phyloP scores from a whole-genome alignment of 306 rosid genomes.

The Gleditsia sinensis region DNA sequence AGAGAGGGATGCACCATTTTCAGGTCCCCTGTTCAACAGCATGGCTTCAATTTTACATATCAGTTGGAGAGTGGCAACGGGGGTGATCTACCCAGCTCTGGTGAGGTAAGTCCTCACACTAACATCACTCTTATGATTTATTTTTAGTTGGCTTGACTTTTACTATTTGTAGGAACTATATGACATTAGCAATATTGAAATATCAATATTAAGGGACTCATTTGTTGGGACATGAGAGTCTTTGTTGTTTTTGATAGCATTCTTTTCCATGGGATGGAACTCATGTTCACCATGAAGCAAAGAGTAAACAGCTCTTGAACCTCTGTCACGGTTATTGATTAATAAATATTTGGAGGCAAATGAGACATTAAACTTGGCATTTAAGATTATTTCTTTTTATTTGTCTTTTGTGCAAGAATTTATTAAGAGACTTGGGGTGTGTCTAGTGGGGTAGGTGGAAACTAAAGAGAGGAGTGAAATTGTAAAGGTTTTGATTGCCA shows the following conservation, averaged over 20 bases:
- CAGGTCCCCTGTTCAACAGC: constrained; percentile 85
- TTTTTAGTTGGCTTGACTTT: constrained; percentile 11
- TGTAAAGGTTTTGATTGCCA: not conserved
- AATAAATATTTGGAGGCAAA: not conserved
- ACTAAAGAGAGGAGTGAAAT: constrained; percentile 1
- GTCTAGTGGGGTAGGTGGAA: not conserved
- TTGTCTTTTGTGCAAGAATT: not conserved
- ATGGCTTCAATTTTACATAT: constrained; percentile 84
- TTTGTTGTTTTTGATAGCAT: not conserved
- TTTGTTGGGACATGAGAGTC: constrained; percentile 1
- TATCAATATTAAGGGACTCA: not conserved
- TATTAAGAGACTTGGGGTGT: not conserved
- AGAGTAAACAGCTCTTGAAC: not conserved
- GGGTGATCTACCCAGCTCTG: constrained; percentile 89
- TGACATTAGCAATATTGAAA: not conserved
- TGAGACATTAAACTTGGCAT: not conserved
- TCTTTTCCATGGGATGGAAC: not conserved
- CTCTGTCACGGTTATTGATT: not conserved
- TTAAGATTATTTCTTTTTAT: not conserved
- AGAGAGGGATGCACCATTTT: constrained; percentile 83
- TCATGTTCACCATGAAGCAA: not conserved
- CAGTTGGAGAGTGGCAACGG: constrained; percentile 81
- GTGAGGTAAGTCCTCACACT: constrained; percentile 61
- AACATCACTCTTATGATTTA: not conserved
- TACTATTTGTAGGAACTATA: not conserved